Percentiles rank a stretch among this genome's conserved stretches.
These are phyloP conservation scores for Ajuga reptans DNA, from an alignment of 305 asterid species.

Conservation along the genomic window DNA sequence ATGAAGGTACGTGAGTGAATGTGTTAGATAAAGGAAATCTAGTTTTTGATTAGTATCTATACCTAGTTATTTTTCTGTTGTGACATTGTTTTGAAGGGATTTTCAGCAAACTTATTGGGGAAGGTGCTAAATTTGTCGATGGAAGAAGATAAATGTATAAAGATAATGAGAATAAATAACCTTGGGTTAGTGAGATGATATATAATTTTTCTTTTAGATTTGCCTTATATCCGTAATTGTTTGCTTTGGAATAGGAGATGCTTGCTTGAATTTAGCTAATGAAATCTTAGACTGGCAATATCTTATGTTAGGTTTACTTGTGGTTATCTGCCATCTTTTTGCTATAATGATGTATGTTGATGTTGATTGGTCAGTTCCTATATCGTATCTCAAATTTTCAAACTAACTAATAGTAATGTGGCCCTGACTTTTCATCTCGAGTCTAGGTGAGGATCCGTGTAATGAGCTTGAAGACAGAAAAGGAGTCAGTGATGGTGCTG, in stretches of 20 bases:
- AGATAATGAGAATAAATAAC: background rate
- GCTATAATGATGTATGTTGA: background rate
- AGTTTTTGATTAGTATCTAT: background rate
- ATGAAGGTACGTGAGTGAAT: slow-evolving; percentile 35
- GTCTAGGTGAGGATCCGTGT: slow-evolving; percentile 35
- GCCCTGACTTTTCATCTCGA: slow-evolving; percentile 5
- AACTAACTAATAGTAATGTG: background rate
- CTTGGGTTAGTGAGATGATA: background rate
- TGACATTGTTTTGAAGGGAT: background rate
- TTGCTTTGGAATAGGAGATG: background rate
- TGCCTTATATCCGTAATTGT: background rate
- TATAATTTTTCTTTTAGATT: background rate
- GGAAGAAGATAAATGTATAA: background rate
- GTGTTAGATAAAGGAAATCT: background rate
- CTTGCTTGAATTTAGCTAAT: background rate
- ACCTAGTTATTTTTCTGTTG: background rate
- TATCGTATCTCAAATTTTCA: background rate
- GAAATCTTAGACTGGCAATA: background rate
- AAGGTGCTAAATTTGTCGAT: background rate
- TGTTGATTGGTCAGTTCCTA: background rate
- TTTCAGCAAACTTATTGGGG: background rate
- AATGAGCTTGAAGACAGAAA: slow-evolving; percentile 23
- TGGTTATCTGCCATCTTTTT: background rate
- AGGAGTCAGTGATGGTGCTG: slow-evolving; percentile 28
- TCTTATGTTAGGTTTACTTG: background rate